phyloP scores from a whole-genome alignment of 352 stramenopile species.

The Sclerospora graminicola region DNA sequence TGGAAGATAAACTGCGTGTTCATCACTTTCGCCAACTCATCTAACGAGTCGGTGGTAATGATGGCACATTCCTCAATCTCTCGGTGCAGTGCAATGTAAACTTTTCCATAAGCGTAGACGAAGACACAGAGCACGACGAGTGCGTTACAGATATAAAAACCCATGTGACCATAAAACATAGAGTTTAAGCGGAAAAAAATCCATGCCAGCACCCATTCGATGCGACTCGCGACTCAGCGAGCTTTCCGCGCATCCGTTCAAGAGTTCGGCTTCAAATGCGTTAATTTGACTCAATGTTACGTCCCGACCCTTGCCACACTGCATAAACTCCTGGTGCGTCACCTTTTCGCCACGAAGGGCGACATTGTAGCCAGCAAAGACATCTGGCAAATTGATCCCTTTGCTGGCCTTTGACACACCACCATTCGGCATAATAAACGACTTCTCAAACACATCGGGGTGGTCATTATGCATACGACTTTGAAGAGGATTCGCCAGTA shows the following conservation, averaged over 20 bases:
- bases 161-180: slow-evolving; percentile 86
- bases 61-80: slow-evolving; percentile 68
- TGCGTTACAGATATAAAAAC: slow-evolving; percentile 83
- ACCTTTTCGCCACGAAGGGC: slow-evolving; percentile 66
- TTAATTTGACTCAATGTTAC: slow-evolving; percentile 85
- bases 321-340: slow-evolving; percentile 82
- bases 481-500: slow-evolving; percentile 63
- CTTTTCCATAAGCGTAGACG: slow-evolving; percentile 71
- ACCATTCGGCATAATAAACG: slow-evolving; percentile 78
- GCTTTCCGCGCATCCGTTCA: slow-evolving; percentile 71
- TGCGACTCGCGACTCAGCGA: slow-evolving; percentile 73
- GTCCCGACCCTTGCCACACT: slow-evolving; percentile 82
- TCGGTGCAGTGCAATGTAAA: slow-evolving; percentile 75
- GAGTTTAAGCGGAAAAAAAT: slow-evolving; percentile 86
- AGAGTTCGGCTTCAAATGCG: slow-evolving; percentile 80
- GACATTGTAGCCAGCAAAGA: slow-evolving; percentile 84
- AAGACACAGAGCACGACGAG: slow-evolving; percentile 77
- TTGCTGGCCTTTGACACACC: slow-evolving; percentile 83
- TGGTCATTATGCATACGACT: slow-evolving; percentile 84
- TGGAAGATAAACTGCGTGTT: slow-evolving; percentile 87
- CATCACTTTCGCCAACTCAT: slow-evolving; percentile 64
- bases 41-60: slow-evolving; percentile 57
- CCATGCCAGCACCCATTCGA: slow-evolving; percentile 75
- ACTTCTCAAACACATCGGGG: slow-evolving; percentile 84
- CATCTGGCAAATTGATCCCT: slow-evolving; percentile 85